Base-by-base conservation (phyloP, 1,284 basidiomycete species). In the Heterobasidion annosum region DNA sequence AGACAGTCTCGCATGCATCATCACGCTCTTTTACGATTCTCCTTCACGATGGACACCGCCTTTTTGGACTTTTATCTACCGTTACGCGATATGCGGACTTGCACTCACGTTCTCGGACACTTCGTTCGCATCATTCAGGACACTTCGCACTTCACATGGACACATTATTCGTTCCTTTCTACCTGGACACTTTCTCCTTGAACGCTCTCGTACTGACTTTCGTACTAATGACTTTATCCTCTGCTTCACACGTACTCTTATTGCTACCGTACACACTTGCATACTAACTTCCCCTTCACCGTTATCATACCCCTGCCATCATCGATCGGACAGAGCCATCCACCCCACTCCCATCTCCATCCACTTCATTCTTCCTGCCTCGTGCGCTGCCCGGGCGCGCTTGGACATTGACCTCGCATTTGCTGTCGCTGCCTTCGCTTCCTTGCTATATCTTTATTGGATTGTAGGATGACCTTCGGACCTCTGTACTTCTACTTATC, bases 51-150 rank as follows among this genome's bases (percentile, higher is more conserved):
- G 37, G 37, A 40, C 37, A 40, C 37, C 37, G 37, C n/a, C n/a
- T 40, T 12, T 40, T 40, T 40, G 37, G 45, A 57, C 55, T 35
- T 59, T 59, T 62, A 59, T 58, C 56, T 59, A 60, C 57, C 52
- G 40, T 48, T 50, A 34, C 32, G 33, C 46, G 33, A 8, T 25
- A 33, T 15, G 47, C 13, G 34, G 25, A 48, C 25, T 48, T 32
- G 34, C 47, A 44, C 37, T 3, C n/a, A 10, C n/a, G 12, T 40
- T 40, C 37, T 40, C 37, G 46, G 46, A 47, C 46, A 47, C 16
- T 47, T 47, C 12, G 16, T 35, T 35, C 48, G 48, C 16, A 50
- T 34, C 37, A 10, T 8, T 12, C 37, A 10, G 37, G 37, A 40
- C 37, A 35, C 48, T 50, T 37, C 46, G 13, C 48, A 34, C 32